phyloP scores from a whole-genome alignment of 345 rosid species.

The Eutrema heterophyllum region DNA sequence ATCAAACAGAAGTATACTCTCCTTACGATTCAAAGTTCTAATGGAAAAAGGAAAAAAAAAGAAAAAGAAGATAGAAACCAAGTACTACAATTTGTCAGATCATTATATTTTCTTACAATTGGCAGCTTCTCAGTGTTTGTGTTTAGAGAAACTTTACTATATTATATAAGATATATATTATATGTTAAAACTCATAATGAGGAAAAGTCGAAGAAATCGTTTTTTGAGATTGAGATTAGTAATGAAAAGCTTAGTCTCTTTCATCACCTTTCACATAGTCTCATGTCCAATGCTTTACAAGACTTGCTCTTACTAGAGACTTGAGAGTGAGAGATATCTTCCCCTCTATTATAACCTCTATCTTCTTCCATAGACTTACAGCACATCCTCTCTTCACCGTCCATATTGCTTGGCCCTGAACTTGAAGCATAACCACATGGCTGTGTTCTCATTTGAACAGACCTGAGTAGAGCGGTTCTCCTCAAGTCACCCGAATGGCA shows the following conservation, averaged over 20 bases:
- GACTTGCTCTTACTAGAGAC: slow-evolving; percentile 48
- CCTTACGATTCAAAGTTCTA: too few species aligned
- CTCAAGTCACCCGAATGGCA: slow-evolving; percentile 94
- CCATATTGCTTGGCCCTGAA: slow-evolving; percentile 50
- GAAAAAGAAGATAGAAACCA: too few species aligned
- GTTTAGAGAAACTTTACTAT: too few species aligned
- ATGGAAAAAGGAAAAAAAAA: too few species aligned
- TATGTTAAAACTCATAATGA: not conserved
- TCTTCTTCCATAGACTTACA: slow-evolving; percentile 65
- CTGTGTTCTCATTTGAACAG: slow-evolving; percentile 92
- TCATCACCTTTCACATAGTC: slow-evolving; percentile 35
- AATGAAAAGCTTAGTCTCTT: not conserved
- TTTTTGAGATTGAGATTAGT: not conserved
- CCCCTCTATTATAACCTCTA: slow-evolving; percentile 44
- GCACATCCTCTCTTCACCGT: slow-evolving; percentile 59
- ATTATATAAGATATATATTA: too few species aligned
- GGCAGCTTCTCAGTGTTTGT: too few species aligned
- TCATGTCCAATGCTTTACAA: slow-evolving; percentile 39
- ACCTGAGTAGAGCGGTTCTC: slow-evolving; percentile 84
- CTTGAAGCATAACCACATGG: slow-evolving; percentile 50
- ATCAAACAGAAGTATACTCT: too few species aligned
- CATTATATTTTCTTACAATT: too few species aligned
- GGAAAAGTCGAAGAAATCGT: not conserved
- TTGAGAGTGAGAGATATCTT: slow-evolving; percentile 45
- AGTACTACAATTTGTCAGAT: too few species aligned